Evolutionary conservation across 2,329 filamentous ascomycete genomes (phyloP).

Genomic region (Aspergillus ochraceus): DNA sequence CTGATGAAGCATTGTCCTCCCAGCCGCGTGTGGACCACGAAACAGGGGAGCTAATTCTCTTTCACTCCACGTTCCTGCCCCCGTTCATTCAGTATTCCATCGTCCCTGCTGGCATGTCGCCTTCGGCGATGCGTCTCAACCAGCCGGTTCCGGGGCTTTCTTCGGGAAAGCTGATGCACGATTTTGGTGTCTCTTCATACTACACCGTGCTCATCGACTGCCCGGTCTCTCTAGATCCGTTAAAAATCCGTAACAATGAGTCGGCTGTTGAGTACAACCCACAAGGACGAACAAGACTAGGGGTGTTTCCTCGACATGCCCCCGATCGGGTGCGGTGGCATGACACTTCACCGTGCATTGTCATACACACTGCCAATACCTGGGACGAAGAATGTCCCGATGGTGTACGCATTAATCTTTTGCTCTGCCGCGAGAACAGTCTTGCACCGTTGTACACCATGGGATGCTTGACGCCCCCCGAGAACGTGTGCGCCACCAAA

Average conservation of each 20-base stretch:
- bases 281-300: constrained; percentile 60
- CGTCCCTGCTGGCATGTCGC: constrained; percentile 40
- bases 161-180: constrained; percentile 73
- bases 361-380: constrained; percentile 71
- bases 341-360: constrained; percentile 65
- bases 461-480: constrained; percentile 61
- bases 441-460: constrained; percentile 65
- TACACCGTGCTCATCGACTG: constrained; percentile 70
- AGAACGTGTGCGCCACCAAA: constrained; percentile 54
- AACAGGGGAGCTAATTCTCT: constrained; percentile 66
- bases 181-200: constrained; percentile 65
- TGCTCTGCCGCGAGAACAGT: constrained; percentile 67
- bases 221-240: constrained; percentile 64
- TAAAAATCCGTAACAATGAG: constrained; percentile 35
- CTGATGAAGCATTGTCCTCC: background rate
- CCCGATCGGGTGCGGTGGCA: constrained; percentile 65
- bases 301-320: constrained; percentile 63
- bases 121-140: constrained; percentile 43
- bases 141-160: constrained; percentile 60
- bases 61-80: constrained; percentile 64
- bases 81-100: constrained; percentile 70
- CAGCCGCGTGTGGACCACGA: constrained; percentile 65
- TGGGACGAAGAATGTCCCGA: constrained; percentile 57
- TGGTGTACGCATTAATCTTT: constrained; percentile 57
- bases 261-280: constrained; percentile 63